A percentile compares a stretch with the other conserved stretches of the same genome.
Evolutionary conservation across 2,329 filamentous ascomycete species (phyloP).

Genomic region (Colletotrichum magnum): DNA sequence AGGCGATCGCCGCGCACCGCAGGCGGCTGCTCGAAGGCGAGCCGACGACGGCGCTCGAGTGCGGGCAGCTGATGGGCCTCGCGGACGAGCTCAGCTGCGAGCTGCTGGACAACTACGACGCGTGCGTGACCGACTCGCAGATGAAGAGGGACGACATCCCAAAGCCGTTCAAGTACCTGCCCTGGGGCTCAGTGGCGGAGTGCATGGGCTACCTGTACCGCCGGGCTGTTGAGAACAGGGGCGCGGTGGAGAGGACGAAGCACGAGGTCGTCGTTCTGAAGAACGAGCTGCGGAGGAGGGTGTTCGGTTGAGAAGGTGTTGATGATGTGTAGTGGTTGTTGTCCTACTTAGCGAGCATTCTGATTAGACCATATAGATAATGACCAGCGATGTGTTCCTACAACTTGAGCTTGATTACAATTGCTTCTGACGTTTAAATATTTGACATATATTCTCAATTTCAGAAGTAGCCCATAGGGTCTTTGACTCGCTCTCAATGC

Average conservation of each 20-base stretch:
- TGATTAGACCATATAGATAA: conserved; percentile 24
- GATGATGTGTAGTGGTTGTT: neutral
- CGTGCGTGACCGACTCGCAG: conserved; percentile 25
- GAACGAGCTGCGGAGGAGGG: conserved; percentile 46
- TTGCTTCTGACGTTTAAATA: too few species aligned
- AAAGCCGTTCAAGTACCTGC: conserved; percentile 43
- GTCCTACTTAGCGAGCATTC: conserved; percentile 3
- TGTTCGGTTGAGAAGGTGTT: conserved; percentile 41
- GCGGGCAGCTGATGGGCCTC: conserved; percentile 72
- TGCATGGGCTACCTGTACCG: conserved; percentile 44
- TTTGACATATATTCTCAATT: too few species aligned
- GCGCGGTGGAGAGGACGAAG: conserved; percentile 41
- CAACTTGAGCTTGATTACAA: too few species aligned
- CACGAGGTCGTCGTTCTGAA: conserved; percentile 48
- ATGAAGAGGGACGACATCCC: conserved; percentile 34
- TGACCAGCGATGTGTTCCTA: conserved; percentile 11
- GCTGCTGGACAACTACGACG: conserved; percentile 53
- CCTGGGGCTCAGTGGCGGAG: conserved; percentile 42
- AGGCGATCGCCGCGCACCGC: conserved; percentile 75
- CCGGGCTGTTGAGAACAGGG: conserved; percentile 43
- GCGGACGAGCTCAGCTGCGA: conserved; percentile 89
- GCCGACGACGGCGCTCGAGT: conserved; percentile 57
- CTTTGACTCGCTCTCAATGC: too few species aligned
- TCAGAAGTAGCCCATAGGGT: too few species aligned
- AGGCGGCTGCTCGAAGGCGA: conserved; percentile 62